Evolutionary conservation across 2,329 filamentous ascomycete species (phyloP).

Genomic region (Colletotrichum sp.): DNA sequence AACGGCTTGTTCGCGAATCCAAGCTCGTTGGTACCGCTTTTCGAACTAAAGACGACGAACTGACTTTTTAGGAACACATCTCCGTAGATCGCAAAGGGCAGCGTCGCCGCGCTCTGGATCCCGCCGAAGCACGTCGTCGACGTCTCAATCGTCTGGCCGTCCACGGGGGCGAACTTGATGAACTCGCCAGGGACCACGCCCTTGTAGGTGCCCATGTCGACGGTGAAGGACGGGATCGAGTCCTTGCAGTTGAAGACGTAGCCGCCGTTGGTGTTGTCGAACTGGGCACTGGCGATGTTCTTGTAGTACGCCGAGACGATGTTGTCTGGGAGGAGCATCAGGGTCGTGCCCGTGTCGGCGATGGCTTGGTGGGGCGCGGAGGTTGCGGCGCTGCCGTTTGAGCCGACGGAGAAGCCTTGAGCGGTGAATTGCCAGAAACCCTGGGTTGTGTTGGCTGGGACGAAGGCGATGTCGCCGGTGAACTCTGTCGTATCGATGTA

Average conservation of each 20-base stretch:
- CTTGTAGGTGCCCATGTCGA: constrained; percentile 37
- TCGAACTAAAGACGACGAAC: constrained; percentile 41
- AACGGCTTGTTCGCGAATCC: constrained; percentile 44
- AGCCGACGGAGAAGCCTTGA: constrained; percentile 58
- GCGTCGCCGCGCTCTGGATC: constrained; percentile 39
- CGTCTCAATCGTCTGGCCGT: constrained; percentile 18
- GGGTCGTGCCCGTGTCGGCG: constrained; percentile 74
- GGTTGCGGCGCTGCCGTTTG: constrained; percentile 2
- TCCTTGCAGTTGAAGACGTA: constrained; percentile 63
- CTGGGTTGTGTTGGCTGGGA: constrained; percentile 56
- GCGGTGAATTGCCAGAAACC: constrained; percentile 71
- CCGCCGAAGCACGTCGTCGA: constrained; percentile 38
- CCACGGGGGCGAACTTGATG: constrained; percentile 39
- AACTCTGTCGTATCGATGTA: constrained; percentile 62
- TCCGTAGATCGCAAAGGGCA: constrained; percentile 44
- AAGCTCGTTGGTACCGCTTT: constrained; percentile 33
- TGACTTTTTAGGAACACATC: constrained; percentile 50
- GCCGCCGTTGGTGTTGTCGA: constrained; percentile 53
- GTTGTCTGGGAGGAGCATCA: constrained; percentile 61
- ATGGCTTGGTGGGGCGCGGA: constrained; percentile 50
- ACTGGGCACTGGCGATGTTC: constrained; percentile 54
- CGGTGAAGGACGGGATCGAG: constrained; percentile 48
- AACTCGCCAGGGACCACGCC: constrained; percentile 40
- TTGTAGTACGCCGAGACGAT: constrained; percentile 66
- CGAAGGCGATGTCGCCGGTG: constrained; percentile 62